Base-by-base conservation (phyloP, 495 filamentous ascomycete species). In the Neurospora terricola region DNA sequence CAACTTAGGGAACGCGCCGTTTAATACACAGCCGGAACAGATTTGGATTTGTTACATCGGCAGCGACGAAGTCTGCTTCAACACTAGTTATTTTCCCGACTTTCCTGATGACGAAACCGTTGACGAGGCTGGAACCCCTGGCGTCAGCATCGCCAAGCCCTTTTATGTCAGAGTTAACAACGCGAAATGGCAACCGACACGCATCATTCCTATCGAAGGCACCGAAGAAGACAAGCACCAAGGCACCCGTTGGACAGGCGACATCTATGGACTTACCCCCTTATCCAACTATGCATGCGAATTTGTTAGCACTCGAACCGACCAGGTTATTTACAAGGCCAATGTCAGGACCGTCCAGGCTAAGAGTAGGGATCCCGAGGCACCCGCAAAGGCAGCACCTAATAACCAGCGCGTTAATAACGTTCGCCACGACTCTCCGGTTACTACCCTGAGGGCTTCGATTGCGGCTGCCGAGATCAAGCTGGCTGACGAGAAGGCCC, bases 81-180 rank as follows among this genome's bases (percentile, higher is more conserved):
- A 89, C 73, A 91, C 92, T 0, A 93, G 91, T 75, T 88, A 88
- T 77, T 90, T 93, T 75, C 82, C 86, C 3, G 79, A 82, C 38
- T 70, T 68, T 38, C 68, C 38, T 18, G 73, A 78, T 37, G 69
- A 76, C 23, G 75, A 76, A 9, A 38, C 75, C 2, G 69, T 74
- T 14, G 78, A 73, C 6, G 70, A 73, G 5, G 76, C 75, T 23
- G 78, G 80, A 5, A 73, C 75, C 66, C 69, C 81, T 27, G 85
- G 87, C 45, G 84, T 90, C 75, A 91, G 93, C 78, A 82, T 81
- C 76, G 82, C 85, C 16, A 91, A 91, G 74, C 94, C 94, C 12
- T 95, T 97, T 78, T 94, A 91, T 75, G 91, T 98, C 43, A 90
- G 91, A 76, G 90, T 98, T 73, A 97, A 98, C 77, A 90, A 93